Evolutionary conservation across 2,329 filamentous ascomycete genomes (phyloP).

Genomic region (Neonectria neomacrospora): DNA sequence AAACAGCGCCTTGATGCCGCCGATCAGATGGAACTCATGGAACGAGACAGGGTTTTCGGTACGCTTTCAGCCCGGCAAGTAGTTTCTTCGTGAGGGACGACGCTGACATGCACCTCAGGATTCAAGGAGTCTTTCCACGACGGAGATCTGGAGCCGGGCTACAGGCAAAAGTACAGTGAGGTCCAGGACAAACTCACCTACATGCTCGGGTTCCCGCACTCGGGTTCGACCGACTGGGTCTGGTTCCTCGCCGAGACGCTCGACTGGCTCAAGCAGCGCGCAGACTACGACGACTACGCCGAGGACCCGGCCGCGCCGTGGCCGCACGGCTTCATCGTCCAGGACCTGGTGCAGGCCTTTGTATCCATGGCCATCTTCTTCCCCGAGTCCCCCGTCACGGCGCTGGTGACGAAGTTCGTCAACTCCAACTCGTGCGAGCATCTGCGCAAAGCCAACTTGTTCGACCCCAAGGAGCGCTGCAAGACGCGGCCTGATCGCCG

Average conservation of each 20-base stretch:
- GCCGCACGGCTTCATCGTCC: conserved; percentile 42
- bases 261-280: conserved; percentile 37
- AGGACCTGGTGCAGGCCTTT: conserved; percentile 43
- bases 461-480: conserved; percentile 36
- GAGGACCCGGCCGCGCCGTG: conserved; percentile 33
- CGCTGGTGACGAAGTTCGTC: conserved; percentile 33
- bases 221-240: conserved; percentile 38
- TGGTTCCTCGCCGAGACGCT: conserved; percentile 39
- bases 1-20: conserved; percentile 15
- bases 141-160: conserved; percentile 43
- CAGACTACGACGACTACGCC: conserved; percentile 31
- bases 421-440: conserved; percentile 28
- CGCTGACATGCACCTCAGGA: conserved; percentile 5
- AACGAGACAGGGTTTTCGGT: conserved; percentile 40
- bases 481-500: conserved; percentile 38
- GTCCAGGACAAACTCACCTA: conserved; percentile 32
- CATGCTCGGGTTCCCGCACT: conserved; percentile 29
- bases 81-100: not conserved
- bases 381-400: conserved; percentile 22
- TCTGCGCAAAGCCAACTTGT: conserved; percentile 35
- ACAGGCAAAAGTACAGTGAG: conserved; percentile 31
- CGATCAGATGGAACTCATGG: conserved; percentile 40
- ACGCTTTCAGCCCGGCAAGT: not conserved
- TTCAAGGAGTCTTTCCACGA: conserved; percentile 45
- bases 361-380: conserved; percentile 44